Evolutionary conservation across 176 grass and related monocot species (phyloP).

Genomic region (Musa beccarii): DNA sequence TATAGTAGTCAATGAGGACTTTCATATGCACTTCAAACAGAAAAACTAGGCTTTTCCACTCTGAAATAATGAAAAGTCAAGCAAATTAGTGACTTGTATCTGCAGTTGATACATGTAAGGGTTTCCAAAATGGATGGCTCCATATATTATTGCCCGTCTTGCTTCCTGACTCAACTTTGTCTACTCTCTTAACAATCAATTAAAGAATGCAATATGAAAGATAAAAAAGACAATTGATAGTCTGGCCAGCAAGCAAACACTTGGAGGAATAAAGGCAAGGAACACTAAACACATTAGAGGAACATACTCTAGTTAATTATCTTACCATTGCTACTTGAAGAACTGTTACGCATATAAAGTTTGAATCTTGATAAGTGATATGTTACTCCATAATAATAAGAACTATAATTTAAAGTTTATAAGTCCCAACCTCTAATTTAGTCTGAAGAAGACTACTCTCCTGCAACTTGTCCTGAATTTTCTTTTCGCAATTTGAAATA

Average conservation of each 20-base stretch:
- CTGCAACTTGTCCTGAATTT: constrained; percentile 59
- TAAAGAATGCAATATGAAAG: too few species aligned
- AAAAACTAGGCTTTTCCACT: too few species aligned
- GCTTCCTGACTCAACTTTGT: too few species aligned
- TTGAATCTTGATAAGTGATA: not conserved
- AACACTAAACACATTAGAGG: not conserved
- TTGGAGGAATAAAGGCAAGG: not conserved
- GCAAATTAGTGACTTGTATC: too few species aligned
- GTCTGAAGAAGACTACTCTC: constrained; percentile 44
- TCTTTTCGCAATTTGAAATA: constrained; percentile 66
- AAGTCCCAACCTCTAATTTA: constrained; percentile 50
- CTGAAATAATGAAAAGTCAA: too few species aligned
- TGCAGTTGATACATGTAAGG: too few species aligned
- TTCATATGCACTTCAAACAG: too few species aligned
- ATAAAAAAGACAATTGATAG: not conserved
- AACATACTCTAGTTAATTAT: not conserved
- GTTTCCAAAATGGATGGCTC: too few species aligned
- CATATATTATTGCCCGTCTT: too few species aligned
- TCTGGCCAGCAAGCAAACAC: not conserved
- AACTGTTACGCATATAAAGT: not conserved
- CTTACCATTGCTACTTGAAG: not conserved
- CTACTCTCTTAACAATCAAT: too few species aligned
- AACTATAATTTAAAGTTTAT: constrained; percentile 7
- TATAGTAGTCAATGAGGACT: too few species aligned
- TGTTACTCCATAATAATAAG: not conserved